Percentiles rank a stretch among this genome's conserved stretches.
Evolutionary conservation across 179 eudicot genomes (phyloP).

Genomic region (Corrigiola litoralis): DNA sequence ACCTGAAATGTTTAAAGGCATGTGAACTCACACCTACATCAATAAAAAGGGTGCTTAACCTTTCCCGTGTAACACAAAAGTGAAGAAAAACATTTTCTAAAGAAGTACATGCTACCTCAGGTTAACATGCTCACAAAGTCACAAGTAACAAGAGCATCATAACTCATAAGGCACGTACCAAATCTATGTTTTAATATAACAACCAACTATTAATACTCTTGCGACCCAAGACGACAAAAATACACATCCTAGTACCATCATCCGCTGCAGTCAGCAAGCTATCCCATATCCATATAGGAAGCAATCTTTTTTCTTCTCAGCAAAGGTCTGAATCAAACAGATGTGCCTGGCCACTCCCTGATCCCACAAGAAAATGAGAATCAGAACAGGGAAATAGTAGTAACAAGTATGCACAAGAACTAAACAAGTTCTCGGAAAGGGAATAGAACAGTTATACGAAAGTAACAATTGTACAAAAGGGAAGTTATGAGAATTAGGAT

Average conservation of each 20-base stretch:
- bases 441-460: too few species aligned
- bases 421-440: too few species aligned
- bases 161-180: background rate
- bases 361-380: background rate
- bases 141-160: too few species aligned
- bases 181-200: background rate
- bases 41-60: too few species aligned
- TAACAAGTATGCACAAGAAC: background rate
- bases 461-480: too few species aligned
- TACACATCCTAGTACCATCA: background rate
- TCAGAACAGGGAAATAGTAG: slow-evolving; percentile 2
- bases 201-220: background rate
- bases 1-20: too few species aligned
- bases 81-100: too few species aligned
- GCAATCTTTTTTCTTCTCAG: background rate
- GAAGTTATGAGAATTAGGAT: too few species aligned
- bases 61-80: too few species aligned
- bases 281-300: background rate
- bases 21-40: too few species aligned
- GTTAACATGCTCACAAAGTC: background rate
- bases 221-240: background rate
- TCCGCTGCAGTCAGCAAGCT: slow-evolving; percentile 8
- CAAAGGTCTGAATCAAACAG: slow-evolving; percentile 1
- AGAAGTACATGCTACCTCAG: background rate
- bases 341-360: slow-evolving; percentile 19